phyloP scores from a whole-genome alignment of 768 basidiomycete genomes.

The Tricholoma saponaceum region DNA sequence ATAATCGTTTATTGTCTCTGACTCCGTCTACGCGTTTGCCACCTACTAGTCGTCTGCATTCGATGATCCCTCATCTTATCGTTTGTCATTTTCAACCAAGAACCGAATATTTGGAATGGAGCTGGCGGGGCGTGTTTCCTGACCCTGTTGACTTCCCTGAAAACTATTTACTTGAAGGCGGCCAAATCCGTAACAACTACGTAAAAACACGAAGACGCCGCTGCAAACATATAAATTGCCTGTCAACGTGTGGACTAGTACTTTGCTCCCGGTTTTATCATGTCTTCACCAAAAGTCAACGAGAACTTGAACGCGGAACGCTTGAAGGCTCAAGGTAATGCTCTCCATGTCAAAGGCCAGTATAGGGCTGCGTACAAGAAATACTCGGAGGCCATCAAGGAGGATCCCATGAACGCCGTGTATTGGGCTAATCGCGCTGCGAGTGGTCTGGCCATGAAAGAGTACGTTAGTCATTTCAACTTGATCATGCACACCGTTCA shows the following conservation, averaged over 20 bases:
- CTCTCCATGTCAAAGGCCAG: slow-evolving; percentile 27
- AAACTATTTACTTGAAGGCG: not conserved
- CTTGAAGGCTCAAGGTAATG: slow-evolving; percentile 41
- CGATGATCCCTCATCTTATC: too few species aligned
- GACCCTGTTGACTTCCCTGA: too few species aligned
- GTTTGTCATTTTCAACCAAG: too few species aligned
- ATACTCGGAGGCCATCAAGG: slow-evolving; percentile 38
- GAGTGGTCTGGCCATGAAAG: slow-evolving; percentile 29
- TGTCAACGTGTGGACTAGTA: not conserved
- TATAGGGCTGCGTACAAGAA: slow-evolving; percentile 32
- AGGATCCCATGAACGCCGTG: slow-evolving; percentile 34
- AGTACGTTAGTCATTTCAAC: slow-evolving; percentile 16
- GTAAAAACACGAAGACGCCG: not conserved
- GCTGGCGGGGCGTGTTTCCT: not conserved
- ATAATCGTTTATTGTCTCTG: too few species aligned
- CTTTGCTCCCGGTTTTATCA: not conserved
- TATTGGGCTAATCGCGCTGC: slow-evolving; percentile 44
- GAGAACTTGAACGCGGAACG: slow-evolving; percentile 17
- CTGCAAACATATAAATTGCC: not conserved
- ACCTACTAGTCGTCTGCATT: too few species aligned
- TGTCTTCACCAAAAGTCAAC: not conserved
- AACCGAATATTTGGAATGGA: too few species aligned
- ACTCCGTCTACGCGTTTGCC: too few species aligned
- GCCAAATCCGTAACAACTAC: not conserved
- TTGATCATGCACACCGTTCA: not conserved